These are phyloP conservation scores for cucumber (Cucumis sativus) DNA, from an alignment of 306 rosid genomes.

Conservation along the genomic window DNA sequence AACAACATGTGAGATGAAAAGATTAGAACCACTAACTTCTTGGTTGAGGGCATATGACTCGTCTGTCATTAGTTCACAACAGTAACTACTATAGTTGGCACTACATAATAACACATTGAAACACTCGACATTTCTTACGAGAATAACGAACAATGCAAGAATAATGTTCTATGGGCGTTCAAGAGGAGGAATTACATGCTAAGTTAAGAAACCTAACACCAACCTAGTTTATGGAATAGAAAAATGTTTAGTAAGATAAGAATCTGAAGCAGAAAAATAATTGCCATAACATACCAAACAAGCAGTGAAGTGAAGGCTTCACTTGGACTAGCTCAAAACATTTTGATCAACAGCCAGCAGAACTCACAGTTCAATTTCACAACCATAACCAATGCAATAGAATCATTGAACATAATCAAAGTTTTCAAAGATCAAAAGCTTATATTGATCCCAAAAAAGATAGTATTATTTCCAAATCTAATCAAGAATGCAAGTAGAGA, in stretches of 20 bases:
- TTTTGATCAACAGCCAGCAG: background rate
- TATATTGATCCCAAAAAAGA: background rate
- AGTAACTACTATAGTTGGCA: background rate
- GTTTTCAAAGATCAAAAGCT: background rate
- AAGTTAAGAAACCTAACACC: background rate
- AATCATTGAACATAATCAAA: background rate
- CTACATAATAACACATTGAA: background rate
- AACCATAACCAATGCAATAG: background rate
- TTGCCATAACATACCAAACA: background rate
- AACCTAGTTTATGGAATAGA: background rate
- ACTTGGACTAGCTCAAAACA: background rate
- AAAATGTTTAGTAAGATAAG: background rate
- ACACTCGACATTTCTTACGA: background rate
- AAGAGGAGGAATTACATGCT: background rate
- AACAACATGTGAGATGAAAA: background rate
- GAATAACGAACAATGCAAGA: background rate
- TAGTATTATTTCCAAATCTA: background rate
- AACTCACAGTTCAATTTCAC: background rate
- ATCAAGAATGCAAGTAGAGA: slow-evolving; percentile 3
- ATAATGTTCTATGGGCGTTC: background rate
- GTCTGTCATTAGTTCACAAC: background rate
- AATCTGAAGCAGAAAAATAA: background rate
- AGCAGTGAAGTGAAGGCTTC: background rate
- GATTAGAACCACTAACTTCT: too few relatives aligned
- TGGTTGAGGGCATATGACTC: background rate